These are phyloP conservation scores for Hanseniaspora gamundiae DNA, from an alignment of 1,139 yeast genomes.

Conservation along the genomic window DNA sequence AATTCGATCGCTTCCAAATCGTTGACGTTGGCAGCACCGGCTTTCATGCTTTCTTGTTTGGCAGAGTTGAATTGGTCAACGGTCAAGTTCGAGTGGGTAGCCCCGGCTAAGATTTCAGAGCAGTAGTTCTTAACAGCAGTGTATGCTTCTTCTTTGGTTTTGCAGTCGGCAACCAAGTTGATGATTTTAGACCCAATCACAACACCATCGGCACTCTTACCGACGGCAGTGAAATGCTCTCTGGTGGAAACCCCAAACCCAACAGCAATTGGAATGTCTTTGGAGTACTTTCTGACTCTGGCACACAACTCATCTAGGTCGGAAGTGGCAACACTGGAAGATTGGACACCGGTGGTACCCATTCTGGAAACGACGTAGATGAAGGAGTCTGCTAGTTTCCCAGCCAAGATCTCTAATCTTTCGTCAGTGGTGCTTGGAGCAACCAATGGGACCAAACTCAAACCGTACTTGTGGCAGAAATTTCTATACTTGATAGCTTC, in stretches of 20 bases:
- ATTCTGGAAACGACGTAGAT: slow-evolving; percentile 91
- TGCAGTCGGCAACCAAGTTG: slow-evolving; percentile 51
- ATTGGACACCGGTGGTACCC: slow-evolving; percentile 91
- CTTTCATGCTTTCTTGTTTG: slow-evolving; percentile 12
- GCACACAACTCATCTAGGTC: slow-evolving; percentile 58
- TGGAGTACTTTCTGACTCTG: slow-evolving; percentile 64
- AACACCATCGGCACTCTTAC: slow-evolving; percentile 78
- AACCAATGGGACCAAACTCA: slow-evolving; percentile 83
- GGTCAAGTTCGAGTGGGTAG: slow-evolving; percentile 21
- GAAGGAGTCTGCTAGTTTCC: slow-evolving; percentile 79
- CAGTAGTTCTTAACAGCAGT: slow-evolving; percentile 56
- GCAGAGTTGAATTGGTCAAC: slow-evolving; percentile 17
- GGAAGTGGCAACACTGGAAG: slow-evolving; percentile 41
- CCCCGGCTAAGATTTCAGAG: slow-evolving; percentile 52
- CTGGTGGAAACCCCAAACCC: slow-evolving; percentile 95
- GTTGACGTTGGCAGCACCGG: slow-evolving; percentile 22
- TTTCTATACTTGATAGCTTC: slow-evolving; percentile 84
- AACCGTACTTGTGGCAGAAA: slow-evolving; percentile 50
- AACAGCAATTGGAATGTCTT: slow-evolving; percentile 79
- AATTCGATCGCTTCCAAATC: slow-evolving; percentile 27
- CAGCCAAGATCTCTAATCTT: slow-evolving; percentile 60
- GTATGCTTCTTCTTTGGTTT: slow-evolving; percentile 46
- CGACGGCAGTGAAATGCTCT: slow-evolving; percentile 76
- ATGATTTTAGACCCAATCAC: slow-evolving; percentile 88
- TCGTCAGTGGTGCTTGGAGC: slow-evolving; percentile 95